Conservation (phyloP, 257 asterid species). For the Paraleonurus japonicus region DNA sequence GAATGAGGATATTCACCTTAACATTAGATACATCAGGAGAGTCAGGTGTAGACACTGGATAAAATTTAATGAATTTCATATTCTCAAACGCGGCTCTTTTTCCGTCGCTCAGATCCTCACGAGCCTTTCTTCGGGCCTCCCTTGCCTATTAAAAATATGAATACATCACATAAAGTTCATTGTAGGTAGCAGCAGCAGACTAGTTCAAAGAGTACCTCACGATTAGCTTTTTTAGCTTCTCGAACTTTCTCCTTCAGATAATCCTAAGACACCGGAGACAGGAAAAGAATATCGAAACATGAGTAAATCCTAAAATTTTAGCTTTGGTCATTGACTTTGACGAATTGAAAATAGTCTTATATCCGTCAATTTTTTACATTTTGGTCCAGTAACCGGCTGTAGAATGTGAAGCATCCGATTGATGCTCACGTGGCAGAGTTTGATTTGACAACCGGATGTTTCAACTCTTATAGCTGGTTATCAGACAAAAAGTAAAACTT, state of each 20-base stretch:
- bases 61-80: slow-evolving; percentile 75
- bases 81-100: slow-evolving; percentile 64
- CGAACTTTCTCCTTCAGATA: slow-evolving; percentile 72
- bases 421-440: too few species aligned
- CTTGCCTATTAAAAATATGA: slow-evolving; percentile 50
- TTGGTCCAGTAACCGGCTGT: too few species aligned
- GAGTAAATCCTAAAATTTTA: too few species aligned
- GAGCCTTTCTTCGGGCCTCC: slow-evolving; percentile 74
- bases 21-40: slow-evolving; percentile 71
- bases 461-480: background rate
- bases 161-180: background rate
- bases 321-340: too few species aligned
- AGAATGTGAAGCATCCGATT: too few species aligned
- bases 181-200: slow-evolving; percentile 1
- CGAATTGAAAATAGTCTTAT: too few species aligned
- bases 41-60: slow-evolving; percentile 71
- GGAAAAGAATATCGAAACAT: background rate
- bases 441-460: too few species aligned
- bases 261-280: slow-evolving; percentile 33
- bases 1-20: too few species aligned
- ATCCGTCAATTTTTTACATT: too few species aligned
- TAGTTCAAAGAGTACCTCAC: slow-evolving; percentile 47
- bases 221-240: slow-evolving; percentile 64
- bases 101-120: slow-evolving; percentile 69
- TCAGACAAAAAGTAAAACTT: too few species aligned